Conservation (phyloP, 2,329 filamentous ascomycete species). For the Coccinonectria pachysandricola region DNA sequence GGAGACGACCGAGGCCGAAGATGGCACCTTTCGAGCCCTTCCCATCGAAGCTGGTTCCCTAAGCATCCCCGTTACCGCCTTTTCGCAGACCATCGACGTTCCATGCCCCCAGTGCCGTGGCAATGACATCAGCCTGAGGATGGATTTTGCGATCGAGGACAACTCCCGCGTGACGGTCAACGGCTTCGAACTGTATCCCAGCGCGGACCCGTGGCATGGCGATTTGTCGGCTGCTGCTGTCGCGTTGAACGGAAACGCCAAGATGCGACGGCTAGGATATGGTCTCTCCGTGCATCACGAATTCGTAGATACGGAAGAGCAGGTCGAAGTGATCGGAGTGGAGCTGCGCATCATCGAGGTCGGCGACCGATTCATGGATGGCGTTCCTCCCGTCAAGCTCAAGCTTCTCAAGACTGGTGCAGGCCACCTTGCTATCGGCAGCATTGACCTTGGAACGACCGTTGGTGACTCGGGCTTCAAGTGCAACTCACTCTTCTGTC, state of each 20-base stretch:
- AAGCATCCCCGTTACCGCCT: conserved; percentile 24
- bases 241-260: conserved; percentile 26
- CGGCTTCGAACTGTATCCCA: conserved; percentile 49
- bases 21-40: conserved; percentile 31
- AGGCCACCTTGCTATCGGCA: conserved; percentile 45
- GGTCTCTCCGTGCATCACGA: conserved; percentile 32
- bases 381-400: conserved; percentile 45
- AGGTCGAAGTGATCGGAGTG: conserved; percentile 41
- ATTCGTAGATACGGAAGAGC: conserved; percentile 39
- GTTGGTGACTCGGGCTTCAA: conserved; percentile 6
- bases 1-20: conserved; percentile 32
- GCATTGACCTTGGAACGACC: conserved; percentile 25
- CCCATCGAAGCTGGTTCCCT: conserved; percentile 27
- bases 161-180: conserved; percentile 45
- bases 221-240: conserved; percentile 36
- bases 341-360: conserved; percentile 52
- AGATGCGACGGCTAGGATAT: conserved; percentile 37
- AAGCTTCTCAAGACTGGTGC: conserved; percentile 50
- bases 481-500: conserved; percentile 42
- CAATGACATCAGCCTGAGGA: conserved; percentile 33
- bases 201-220: conserved; percentile 34
- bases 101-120: conserved; percentile 46
- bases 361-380: conserved; percentile 42
- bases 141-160: conserved; percentile 44
- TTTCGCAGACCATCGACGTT: conserved; percentile 33